phyloP scores from a whole-genome alignment of 345 rosid genomes.

The Punica granatum region DNA sequence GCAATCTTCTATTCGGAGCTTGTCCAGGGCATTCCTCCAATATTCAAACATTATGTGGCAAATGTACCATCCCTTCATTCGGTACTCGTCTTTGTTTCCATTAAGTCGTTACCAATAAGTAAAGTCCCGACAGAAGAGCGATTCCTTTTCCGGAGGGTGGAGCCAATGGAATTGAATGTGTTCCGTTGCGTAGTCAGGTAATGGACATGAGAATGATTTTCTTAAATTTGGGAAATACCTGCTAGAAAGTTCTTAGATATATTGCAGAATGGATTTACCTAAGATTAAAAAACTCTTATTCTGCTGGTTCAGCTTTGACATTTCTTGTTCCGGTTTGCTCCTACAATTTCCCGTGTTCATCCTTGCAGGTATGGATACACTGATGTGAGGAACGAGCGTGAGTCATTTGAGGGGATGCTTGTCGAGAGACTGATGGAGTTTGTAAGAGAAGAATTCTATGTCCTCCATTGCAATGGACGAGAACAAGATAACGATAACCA shows the following conservation, averaged over 20 bases:
- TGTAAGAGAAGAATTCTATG: constrained; percentile 18
- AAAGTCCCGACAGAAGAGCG: constrained; percentile 28
- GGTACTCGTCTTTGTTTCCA: constrained; percentile 32
- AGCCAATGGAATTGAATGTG: constrained; percentile 19
- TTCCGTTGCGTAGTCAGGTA: constrained; percentile 35
- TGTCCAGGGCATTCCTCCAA: constrained; percentile 34
- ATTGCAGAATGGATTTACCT: too few species aligned
- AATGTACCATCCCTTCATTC: constrained; percentile 36
- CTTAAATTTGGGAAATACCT: too few species aligned
- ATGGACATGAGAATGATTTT: background rate
- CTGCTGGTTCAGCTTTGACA: too few species aligned
- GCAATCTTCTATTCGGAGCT: constrained; percentile 40
- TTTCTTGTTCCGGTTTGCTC: too few species aligned
- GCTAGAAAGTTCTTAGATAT: too few species aligned
- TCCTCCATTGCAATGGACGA: background rate
- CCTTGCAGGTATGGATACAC: constrained; percentile 29
- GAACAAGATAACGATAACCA: background rate
- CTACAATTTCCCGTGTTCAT: background rate
- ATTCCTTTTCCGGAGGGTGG: constrained; percentile 29
- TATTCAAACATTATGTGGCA: constrained; percentile 33
- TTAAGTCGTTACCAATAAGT: constrained; percentile 31
- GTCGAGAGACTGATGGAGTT: constrained; percentile 26
- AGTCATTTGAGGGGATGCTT: constrained; percentile 25
- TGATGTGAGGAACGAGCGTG: constrained; percentile 20
- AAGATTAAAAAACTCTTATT: too few species aligned